phyloP scores from a whole-genome alignment of 2,329 filamentous ascomycete genomes.

The Plenodomus biglobosus region DNA sequence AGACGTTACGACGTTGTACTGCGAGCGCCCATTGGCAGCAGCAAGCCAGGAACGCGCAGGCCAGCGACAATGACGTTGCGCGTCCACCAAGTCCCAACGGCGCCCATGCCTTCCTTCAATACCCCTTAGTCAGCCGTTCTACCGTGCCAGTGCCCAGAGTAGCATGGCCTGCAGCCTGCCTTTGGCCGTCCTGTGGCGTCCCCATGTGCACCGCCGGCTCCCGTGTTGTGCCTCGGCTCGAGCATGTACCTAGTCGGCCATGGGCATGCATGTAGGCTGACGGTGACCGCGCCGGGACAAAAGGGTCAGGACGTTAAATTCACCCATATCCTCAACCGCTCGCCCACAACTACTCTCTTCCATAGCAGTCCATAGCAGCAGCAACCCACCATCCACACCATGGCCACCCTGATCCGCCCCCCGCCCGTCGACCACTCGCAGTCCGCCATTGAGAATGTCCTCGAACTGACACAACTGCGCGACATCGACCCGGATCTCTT shows the following conservation, averaged over 20 bases:
- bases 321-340: no score
- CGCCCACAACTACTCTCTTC: no score
- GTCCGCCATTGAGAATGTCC: slow-evolving; percentile 82
- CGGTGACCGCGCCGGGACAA: slow-evolving; percentile 6
- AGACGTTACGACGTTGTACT: no score
- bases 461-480: slow-evolving; percentile 79
- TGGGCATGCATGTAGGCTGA: neutral
- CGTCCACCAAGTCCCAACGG: slow-evolving; percentile 1
- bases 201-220: neutral
- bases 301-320: no score
- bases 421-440: slow-evolving; percentile 72
- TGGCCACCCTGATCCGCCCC: slow-evolving; percentile 69
- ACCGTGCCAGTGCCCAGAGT: slow-evolving; percentile 8
- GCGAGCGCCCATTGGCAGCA: slow-evolving; percentile 1
- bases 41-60: slow-evolving; percentile 23
- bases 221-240: slow-evolving; percentile 26
- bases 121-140: neutral
- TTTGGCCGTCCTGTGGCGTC: no score
- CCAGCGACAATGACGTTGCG: slow-evolving; percentile 17
- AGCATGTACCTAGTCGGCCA: no score
- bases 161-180: no score
- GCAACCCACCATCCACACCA: slow-evolving; percentile 10
- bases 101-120: no score
- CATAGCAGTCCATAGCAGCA: neutral
- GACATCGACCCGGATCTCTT: slow-evolving; percentile 84